Evolutionary conservation across 371 early-diverging fungal genomes (phyloP).

Genomic region (Rhizomucor pusillus): DNA sequence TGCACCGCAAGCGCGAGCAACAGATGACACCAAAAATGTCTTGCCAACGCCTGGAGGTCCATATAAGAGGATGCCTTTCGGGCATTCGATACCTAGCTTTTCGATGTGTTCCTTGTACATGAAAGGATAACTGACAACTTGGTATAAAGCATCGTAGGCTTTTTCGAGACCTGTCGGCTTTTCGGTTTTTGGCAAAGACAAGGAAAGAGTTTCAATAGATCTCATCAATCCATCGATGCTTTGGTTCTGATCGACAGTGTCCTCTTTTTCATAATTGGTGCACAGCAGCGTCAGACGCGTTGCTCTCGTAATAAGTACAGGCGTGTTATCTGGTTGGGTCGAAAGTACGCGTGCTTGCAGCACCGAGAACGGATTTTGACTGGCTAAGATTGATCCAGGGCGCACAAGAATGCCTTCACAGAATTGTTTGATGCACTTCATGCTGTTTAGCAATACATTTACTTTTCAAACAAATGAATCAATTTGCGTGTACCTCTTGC

Average conservation of each 20-base stretch:
- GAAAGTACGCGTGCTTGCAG: slow-evolving; percentile 15
- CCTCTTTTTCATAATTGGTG: too few relatives aligned
- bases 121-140: slow-evolving; percentile 79
- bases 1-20: slow-evolving; percentile 64
- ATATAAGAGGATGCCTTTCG: slow-evolving; percentile 86
- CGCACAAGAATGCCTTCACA: neutral
- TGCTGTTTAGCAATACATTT: too few relatives aligned
- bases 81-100: slow-evolving; percentile 74
- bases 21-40: slow-evolving; percentile 73
- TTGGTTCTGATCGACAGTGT: too few relatives aligned
- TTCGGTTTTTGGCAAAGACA: neutral
- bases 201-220: slow-evolving; percentile 7
- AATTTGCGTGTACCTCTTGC: slow-evolving; percentile 12
- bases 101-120: slow-evolving; percentile 63
- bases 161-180: slow-evolving; percentile 22
- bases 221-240: neutral
- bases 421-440: too few relatives aligned
- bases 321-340: slow-evolving; percentile 24
- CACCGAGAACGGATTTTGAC: neutral
- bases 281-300: slow-evolving; percentile 17
- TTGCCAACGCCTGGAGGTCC: slow-evolving; percentile 98
- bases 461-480: neutral
- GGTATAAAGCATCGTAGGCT: slow-evolving; percentile 67
- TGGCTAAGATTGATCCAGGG: neutral
- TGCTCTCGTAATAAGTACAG: slow-evolving; percentile 18